Conservation (phyloP, 306 rosid species). For the apple (Malus domestica) region ASM211411v1 NC_041790.1:27702501-27703000, state of each 20-base stretch:
- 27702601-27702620: slow-evolving; percentile 40
- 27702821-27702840: slow-evolving; percentile 61
- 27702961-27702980: neutral
- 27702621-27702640: slow-evolving; percentile 31
- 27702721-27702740: too few species aligned
- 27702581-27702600: slow-evolving; percentile 46
- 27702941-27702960: neutral
- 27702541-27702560: slow-evolving; percentile 33
- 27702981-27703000: too few species aligned
- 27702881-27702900: slow-evolving; percentile 40
- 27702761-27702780: neutral
- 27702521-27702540: slow-evolving; percentile 29
- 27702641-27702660: slow-evolving; percentile 15
- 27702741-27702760: too few species aligned
- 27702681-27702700: neutral
- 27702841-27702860: slow-evolving; percentile 57
- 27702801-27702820: slow-evolving; percentile 52
- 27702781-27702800: slow-evolving; percentile 21
- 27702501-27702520: slow-evolving; percentile 20
- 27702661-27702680: neutral
- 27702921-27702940: slow-evolving; percentile 42
- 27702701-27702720: neutral
- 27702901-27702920: slow-evolving; percentile 41
- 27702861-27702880: slow-evolving; percentile 53
- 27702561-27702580: slow-evolving; percentile 50